These are phyloP conservation scores for Chalara sp. DNA, from an alignment of 2,329 filamentous ascomycete species.

Conservation along the genomic window DNA sequence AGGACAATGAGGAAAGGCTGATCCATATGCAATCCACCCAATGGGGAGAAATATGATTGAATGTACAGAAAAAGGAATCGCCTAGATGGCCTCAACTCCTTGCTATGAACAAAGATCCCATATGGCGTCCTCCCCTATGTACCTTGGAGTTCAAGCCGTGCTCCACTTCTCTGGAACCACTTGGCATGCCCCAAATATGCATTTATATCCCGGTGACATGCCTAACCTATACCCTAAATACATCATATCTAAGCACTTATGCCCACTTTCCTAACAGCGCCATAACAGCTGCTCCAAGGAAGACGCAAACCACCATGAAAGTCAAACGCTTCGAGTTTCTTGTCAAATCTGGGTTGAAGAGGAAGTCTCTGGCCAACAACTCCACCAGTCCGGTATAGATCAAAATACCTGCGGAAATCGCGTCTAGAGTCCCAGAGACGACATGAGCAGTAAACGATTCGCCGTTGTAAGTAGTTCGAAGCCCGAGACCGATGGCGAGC, in stretches of 20 bases:
- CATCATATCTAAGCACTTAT: conserved; percentile 4
- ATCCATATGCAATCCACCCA: too few species aligned
- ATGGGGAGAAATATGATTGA: too few species aligned
- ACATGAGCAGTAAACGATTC: conserved; percentile 35
- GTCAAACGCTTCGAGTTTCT: conserved; percentile 30
- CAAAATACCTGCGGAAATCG: conserved; percentile 40
- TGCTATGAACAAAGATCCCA: too few species aligned
- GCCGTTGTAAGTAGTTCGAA: conserved; percentile 35
- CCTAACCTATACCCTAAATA: background rate
- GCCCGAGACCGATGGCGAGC: conserved; percentile 41
- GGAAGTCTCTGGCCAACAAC: conserved; percentile 40
- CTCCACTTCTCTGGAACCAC: too few species aligned
- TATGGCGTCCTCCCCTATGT: too few species aligned
- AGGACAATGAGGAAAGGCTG: too few species aligned
- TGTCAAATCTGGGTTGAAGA: conserved; percentile 40
- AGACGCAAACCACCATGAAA: conserved; percentile 36
- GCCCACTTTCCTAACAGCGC: conserved; percentile 45
- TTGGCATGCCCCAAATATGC: too few species aligned
- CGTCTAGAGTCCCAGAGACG: conserved; percentile 39
- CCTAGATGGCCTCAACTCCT: too few species aligned
- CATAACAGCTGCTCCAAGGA: conserved; percentile 39
- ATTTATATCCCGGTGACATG: too few species aligned
- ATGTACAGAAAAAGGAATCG: too few species aligned
- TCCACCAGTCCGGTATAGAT: conserved; percentile 44
- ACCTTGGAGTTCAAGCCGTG: too few species aligned